Evolutionary conservation across 257 asterid species (phyloP).

Genomic region (Solanum dulcamara): DNA sequence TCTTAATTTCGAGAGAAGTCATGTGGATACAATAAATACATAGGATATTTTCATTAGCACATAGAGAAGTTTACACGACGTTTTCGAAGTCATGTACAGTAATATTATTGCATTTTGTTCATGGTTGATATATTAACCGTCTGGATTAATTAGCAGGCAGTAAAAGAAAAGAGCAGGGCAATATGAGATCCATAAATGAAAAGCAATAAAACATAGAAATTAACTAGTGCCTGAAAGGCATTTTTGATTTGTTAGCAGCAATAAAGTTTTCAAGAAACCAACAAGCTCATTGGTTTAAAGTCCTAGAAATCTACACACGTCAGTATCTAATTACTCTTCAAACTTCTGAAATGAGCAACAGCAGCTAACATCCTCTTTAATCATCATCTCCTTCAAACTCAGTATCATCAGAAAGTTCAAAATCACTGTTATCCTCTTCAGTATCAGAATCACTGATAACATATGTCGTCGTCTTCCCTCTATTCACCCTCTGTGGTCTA

Average conservation of each 20-base stretch:
- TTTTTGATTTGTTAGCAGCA: neutral
- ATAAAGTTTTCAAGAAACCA: neutral
- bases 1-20: neutral
- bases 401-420: constrained; percentile 23
- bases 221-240: neutral
- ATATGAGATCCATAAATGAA: neutral
- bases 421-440: constrained; percentile 22
- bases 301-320: neutral
- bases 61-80: too few species aligned
- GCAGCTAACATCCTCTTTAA: neutral
- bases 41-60: too few species aligned
- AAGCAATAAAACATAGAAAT: neutral
- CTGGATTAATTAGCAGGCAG: neutral
- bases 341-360: neutral
- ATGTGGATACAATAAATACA: neutral
- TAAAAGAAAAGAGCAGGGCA: neutral
- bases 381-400: constrained; percentile 38
- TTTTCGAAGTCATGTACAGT: too few species aligned
- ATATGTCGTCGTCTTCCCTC: constrained; percentile 22
- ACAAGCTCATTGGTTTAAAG: neutral
- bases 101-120: neutral
- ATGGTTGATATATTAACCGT: too few species aligned
- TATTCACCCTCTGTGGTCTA: constrained; percentile 47
- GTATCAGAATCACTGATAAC: constrained; percentile 63
- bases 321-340: neutral